phyloP scores from a whole-genome alignment of 805 yeast genomes.

The Sungouiella thailandica region DNA sequence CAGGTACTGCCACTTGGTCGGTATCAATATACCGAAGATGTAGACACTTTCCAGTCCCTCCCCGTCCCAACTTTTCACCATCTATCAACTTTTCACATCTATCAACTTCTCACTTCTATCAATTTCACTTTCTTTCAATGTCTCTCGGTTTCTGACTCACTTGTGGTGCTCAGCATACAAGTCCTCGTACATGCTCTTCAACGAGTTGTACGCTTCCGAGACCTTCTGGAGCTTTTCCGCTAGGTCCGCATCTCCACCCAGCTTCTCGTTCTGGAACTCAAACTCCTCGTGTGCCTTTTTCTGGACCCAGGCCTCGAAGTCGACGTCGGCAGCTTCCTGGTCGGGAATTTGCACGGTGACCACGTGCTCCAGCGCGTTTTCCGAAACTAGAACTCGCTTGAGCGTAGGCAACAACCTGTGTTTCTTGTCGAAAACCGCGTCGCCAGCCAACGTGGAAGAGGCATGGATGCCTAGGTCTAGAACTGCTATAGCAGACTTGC shows the following conservation, averaged over 20 bases:
- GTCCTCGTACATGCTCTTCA: slow-evolving; percentile 57
- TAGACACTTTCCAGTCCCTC: too few species aligned
- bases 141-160: too few species aligned
- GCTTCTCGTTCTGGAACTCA: slow-evolving; percentile 29
- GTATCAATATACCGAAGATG: too few species aligned
- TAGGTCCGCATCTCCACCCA: slow-evolving; percentile 18
- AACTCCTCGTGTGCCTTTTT: slow-evolving; percentile 48
- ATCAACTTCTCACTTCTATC: too few species aligned
- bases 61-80: too few species aligned
- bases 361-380: slow-evolving; percentile 38
- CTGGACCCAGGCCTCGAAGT: slow-evolving; percentile 47
- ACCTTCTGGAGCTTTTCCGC: slow-evolving; percentile 44
- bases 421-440: slow-evolving; percentile 25
- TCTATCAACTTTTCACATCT: too few species aligned
- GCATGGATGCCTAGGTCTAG: slow-evolving; percentile 22
- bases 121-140: too few species aligned
- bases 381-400: slow-evolving; percentile 52
- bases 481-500: slow-evolving; percentile 31
- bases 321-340: slow-evolving; percentile 20
- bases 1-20: too few species aligned
- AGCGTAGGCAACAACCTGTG: slow-evolving; percentile 54
- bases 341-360: slow-evolving; percentile 34
- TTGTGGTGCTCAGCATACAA: slow-evolving; percentile 47
- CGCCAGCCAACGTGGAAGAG: slow-evolving; percentile 10
- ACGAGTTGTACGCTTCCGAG: slow-evolving; percentile 55